These are phyloP conservation scores for Wickerhamomyces alni DNA, from an alignment of 805 yeast genomes.

Conservation along the genomic window DNA sequence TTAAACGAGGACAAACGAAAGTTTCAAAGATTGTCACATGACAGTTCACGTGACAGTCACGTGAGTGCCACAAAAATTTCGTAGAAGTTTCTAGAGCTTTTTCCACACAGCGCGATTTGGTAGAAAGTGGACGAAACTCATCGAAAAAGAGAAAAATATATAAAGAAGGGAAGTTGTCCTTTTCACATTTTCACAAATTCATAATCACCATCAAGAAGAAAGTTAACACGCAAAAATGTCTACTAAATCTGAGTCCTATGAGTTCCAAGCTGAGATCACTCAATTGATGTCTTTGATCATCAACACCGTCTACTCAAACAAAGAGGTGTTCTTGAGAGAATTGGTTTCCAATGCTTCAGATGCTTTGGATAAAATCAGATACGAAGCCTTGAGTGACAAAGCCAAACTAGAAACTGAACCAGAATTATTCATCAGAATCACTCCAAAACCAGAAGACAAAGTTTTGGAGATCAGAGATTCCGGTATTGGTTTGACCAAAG, in stretches of 20 bases:
- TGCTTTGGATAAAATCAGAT: slow-evolving; percentile 98
- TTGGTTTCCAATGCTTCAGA: slow-evolving; percentile 98
- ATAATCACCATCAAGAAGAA: not conserved
- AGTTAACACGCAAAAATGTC: not conserved
- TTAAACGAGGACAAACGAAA: not conserved
- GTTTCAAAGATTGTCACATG: no score
- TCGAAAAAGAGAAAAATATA: not conserved
- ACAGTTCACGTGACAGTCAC: no score
- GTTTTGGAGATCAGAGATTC: slow-evolving; percentile 96
- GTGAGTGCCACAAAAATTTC: no score
- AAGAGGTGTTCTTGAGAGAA: slow-evolving; percentile 98
- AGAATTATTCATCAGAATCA: slow-evolving; percentile 93
- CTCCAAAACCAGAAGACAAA: slow-evolving; percentile 92
- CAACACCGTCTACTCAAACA: slow-evolving; percentile 99
- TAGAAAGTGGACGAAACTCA: not conserved
- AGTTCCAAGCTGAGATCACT: slow-evolving; percentile 99
- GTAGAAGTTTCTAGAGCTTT: not conserved
- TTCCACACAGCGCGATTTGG: no score
- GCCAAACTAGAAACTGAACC: slow-evolving; percentile 90
- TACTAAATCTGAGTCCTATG: slow-evolving; percentile 66
- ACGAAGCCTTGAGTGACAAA: slow-evolving; percentile 92
- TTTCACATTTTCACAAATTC: not conserved
- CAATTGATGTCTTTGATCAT: slow-evolving; percentile 99
- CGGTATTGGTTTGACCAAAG: slow-evolving; percentile 99
- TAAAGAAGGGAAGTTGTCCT: not conserved